These are phyloP conservation scores for Penicillium crustosum DNA, from an alignment of 2,329 filamentous ascomycete genomes.

Conservation along the genomic window DNA sequence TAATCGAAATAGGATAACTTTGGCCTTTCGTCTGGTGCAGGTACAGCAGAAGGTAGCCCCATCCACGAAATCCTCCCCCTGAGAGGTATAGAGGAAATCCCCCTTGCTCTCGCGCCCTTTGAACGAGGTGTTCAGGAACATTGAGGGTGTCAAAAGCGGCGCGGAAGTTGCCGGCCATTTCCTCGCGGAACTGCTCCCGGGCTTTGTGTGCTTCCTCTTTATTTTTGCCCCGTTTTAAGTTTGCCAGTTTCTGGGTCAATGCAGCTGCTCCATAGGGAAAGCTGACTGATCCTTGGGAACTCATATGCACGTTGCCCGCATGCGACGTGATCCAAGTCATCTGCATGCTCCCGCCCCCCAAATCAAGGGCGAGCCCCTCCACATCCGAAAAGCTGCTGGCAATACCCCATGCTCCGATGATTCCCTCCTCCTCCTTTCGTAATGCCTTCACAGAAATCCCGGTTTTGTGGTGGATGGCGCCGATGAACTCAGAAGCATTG, in stretches of 20 bases:
- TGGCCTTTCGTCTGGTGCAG: constrained; percentile 60
- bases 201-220: constrained; percentile 44
- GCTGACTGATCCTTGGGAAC: constrained; percentile 59
- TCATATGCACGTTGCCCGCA: constrained; percentile 51
- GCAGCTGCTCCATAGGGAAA: constrained; percentile 70
- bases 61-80: constrained; percentile 83
- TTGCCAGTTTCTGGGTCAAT: constrained; percentile 55
- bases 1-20: constrained; percentile 77
- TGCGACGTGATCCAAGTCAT: constrained; percentile 64
- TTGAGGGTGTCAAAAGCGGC: constrained; percentile 59
- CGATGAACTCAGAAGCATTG: constrained; percentile 70
- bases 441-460: constrained; percentile 70
- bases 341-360: constrained; percentile 70
- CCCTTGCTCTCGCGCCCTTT: constrained; percentile 45
- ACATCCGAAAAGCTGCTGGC: constrained; percentile 70
- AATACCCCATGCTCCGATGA: constrained; percentile 78
- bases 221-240: constrained; percentile 40
- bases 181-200: constrained; percentile 37
- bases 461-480: constrained; percentile 60
- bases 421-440: constrained; percentile 75
- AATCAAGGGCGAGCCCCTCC: constrained; percentile 76
- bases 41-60: constrained; percentile 83
- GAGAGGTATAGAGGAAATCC: constrained; percentile 75
- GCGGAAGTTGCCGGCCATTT: constrained; percentile 58
- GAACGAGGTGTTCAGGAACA: constrained; percentile 55